Conservation (phyloP, 192 early-diverging fungal genomes). For the Chytriomyces confervae region DNA sequence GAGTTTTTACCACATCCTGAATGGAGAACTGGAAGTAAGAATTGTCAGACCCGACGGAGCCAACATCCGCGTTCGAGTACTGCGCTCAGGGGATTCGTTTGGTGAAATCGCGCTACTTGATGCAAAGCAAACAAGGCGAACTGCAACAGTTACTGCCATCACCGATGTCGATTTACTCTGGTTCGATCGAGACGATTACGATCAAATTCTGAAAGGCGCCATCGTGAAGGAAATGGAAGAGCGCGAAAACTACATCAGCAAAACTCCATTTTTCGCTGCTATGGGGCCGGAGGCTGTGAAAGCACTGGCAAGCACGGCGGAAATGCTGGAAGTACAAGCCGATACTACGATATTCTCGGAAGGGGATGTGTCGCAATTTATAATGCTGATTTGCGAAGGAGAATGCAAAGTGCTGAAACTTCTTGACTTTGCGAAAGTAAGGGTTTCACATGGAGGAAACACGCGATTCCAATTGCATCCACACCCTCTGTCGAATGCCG, state of each 20-base stretch:
- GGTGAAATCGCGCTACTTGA: conserved; percentile 13
- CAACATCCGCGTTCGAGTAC: not conserved
- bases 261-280: conserved; percentile 16
- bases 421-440: conserved; percentile 17
- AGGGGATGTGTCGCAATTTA: not conserved
- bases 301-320: not conserved
- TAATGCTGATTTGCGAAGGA: conserved; percentile 8
- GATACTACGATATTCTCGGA: conserved; percentile 12
- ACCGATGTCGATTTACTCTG: conserved; percentile 25
- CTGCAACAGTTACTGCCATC: conserved; percentile 6
- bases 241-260: not conserved
- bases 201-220: conserved; percentile 10
- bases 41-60: not conserved
- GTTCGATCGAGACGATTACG: conserved; percentile 19
- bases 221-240: conserved; percentile 19
- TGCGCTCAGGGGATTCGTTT: not conserved
- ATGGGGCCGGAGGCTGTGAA: not conserved
- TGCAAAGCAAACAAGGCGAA: not conserved
- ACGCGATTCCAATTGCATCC: not conserved
- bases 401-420: conserved; percentile 5
- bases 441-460: not conserved
- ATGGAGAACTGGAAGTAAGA: not conserved
- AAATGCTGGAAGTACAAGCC: not conserved
- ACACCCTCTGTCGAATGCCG: not conserved
- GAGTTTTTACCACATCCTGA: conserved; percentile 9